Evolutionary conservation across 257 asterid genomes (phyloP).

Genomic region (Cordia subcordata): DNA sequence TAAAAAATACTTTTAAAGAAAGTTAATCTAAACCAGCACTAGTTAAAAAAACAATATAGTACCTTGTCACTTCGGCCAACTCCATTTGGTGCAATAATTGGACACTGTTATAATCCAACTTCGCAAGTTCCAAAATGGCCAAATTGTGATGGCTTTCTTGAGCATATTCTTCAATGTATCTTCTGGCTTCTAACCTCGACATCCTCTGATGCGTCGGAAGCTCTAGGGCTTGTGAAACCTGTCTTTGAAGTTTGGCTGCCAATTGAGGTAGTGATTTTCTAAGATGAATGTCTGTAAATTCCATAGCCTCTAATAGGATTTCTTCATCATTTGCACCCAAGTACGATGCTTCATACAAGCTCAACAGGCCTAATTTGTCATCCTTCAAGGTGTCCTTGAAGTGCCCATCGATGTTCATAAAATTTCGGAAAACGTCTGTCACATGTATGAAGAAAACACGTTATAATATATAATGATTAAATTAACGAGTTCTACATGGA

Average conservation of each 20-base stretch:
- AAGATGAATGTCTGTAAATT: conserved; percentile 30
- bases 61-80: conserved; percentile 52
- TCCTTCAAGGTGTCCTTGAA: conserved; percentile 30
- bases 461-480: background rate
- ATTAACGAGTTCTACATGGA: background rate
- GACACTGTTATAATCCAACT: conserved; percentile 45
- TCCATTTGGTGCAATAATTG: conserved; percentile 54
- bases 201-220: conserved; percentile 57
- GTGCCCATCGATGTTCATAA: conserved; percentile 35
- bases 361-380: conserved; percentile 42
- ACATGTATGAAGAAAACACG: background rate
- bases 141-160: conserved; percentile 20
- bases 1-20: too few relatives aligned
- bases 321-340: conserved; percentile 45
- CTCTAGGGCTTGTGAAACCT: conserved; percentile 37
- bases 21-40: too few relatives aligned
- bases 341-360: conserved; percentile 62
- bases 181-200: conserved; percentile 56
- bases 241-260: conserved; percentile 11
- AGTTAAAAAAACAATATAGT: too few relatives aligned
- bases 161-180: conserved; percentile 38
- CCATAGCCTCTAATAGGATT: conserved; percentile 42
- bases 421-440: conserved; percentile 44
- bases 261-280: conserved; percentile 14
- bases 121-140: conserved; percentile 43